These are phyloP conservation scores for Babesia bigemina DNA, from an alignment of 169 alveolate genomes.

Conservation along the genomic window DNA sequence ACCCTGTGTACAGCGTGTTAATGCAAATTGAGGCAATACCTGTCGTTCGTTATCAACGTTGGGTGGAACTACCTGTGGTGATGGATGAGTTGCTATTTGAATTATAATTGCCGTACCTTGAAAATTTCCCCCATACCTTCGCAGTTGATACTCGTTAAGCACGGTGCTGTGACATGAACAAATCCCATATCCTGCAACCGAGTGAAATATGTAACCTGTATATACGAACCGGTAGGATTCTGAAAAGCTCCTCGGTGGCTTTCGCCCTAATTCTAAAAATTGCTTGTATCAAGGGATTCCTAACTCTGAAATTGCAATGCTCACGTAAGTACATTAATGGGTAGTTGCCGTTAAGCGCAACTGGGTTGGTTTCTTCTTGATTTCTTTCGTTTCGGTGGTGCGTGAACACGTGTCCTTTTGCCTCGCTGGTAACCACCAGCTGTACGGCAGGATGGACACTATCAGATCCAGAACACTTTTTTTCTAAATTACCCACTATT, in stretches of 20 bases:
- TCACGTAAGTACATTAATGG: slow-evolving; percentile 72
- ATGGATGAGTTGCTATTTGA: background rate
- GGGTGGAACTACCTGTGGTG: slow-evolving; percentile 24
- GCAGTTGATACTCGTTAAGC: slow-evolving; percentile 97
- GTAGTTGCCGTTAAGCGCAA: slow-evolving; percentile 70
- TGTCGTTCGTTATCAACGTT: slow-evolving; percentile 5
- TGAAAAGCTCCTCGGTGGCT: slow-evolving; percentile 80
- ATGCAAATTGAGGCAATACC: background rate
- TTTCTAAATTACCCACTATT: slow-evolving; percentile 78
- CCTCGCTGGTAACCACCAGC: slow-evolving; percentile 63
- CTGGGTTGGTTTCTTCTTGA: slow-evolving; percentile 68
- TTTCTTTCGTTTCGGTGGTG: slow-evolving; percentile 38
- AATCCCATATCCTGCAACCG: slow-evolving; percentile 84
- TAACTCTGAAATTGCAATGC: slow-evolving; percentile 73
- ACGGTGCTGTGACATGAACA: slow-evolving; percentile 96
- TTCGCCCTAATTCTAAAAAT: slow-evolving; percentile 85
- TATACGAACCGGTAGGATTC: slow-evolving; percentile 80
- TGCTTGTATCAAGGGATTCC: slow-evolving; percentile 81
- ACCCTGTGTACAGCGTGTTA: slow-evolving; percentile 55
- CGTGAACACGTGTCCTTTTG: slow-evolving; percentile 37
- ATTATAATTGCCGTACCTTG: slow-evolving; percentile 86
- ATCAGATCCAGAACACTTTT: slow-evolving; percentile 72
- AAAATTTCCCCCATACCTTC: slow-evolving; percentile 99
- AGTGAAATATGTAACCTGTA: slow-evolving; percentile 73
- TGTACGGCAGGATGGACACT: slow-evolving; percentile 65